Percentiles rank a stretch among this genome's conserved stretches.
Conservation (phyloP, 495 filamentous ascomycete species). For the Bacidia gigantensis region DNA sequence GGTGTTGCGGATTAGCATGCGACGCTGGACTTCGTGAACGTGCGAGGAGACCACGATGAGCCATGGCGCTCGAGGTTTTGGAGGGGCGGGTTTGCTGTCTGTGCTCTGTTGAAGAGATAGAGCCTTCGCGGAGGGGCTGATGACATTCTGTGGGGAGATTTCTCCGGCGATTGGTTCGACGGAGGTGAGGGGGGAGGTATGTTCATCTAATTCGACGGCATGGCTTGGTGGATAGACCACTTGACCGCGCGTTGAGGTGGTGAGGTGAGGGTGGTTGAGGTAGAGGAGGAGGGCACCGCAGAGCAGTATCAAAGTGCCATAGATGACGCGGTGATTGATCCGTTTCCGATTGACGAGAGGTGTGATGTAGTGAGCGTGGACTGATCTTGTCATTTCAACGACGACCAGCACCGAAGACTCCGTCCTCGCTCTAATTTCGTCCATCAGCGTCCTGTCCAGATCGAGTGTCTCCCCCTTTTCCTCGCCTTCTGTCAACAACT, state of each 20-base stretch:
- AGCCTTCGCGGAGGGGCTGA: no score
- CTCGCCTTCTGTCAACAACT: background rate
- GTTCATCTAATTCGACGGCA: background rate
- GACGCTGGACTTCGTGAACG: background rate
- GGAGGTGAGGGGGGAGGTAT: background rate
- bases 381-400: background rate
- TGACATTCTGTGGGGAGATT: no score
- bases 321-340: background rate
- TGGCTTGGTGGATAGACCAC: background rate
- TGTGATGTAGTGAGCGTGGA: background rate
- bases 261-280: background rate
- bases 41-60: background rate
- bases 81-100: background rate
- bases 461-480: background rate
- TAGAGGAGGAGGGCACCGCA: background rate
- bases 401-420: background rate
- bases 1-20: background rate
- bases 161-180: no score
- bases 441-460: background rate
- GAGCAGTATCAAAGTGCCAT: background rate
- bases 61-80: background rate
- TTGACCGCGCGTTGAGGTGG: background rate
- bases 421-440: background rate
- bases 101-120: background rate
- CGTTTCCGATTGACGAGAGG: background rate